Base-by-base conservation (phyloP, 257 asterid species). In the Solanum paucissectum region DNA sequence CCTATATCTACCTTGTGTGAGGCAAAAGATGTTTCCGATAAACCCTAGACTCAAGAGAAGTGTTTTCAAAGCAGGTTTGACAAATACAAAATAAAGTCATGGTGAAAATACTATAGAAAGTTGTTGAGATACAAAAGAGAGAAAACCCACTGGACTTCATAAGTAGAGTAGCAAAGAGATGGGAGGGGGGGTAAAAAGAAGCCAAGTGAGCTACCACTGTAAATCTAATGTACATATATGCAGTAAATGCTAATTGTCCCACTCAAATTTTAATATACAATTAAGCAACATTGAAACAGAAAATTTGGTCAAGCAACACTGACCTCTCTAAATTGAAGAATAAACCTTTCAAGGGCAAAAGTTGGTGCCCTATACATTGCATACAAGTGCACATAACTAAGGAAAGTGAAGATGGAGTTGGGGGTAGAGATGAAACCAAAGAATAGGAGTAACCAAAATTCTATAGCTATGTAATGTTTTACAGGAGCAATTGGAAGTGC, bases 391-490 rank as follows among this genome's bases (percentile, higher is more conserved):
- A 82, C n/a, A 82, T 32, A 82, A 82, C 44, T 29, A 82, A 1
- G 44, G 32, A 46, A 81, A 81, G 40, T 46, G 16, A 81, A 49
- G 25, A 82, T 18, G 86, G 69, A 81, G 69, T 46, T 79, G 40
- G 62, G 29, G 84, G 29, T 44, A 16, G 25, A 68, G 82, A 44
- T 82, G 12, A 55, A 87, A 46, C 52, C 69, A 12, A 49, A 49
- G 64, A 87, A 86, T 85, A 8, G 86, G 20, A 85, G 83, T 29
- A n/a, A 33, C 9, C 33, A 85, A 69, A 87, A 76, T 86, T 62
- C 90, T 90, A 88, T 23, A 60, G 44, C 92, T 89, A 88, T 69
- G 73, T n/a, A 84, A 81, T 33, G 89, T 90, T 49, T 76, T 81
- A 66, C 69, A 89, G 74, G 84, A 79, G 84, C 60, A 82, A 82